phyloP scores from a whole-genome alignment of 257 asterid genomes.

The Catharanthus roseus region DNA sequence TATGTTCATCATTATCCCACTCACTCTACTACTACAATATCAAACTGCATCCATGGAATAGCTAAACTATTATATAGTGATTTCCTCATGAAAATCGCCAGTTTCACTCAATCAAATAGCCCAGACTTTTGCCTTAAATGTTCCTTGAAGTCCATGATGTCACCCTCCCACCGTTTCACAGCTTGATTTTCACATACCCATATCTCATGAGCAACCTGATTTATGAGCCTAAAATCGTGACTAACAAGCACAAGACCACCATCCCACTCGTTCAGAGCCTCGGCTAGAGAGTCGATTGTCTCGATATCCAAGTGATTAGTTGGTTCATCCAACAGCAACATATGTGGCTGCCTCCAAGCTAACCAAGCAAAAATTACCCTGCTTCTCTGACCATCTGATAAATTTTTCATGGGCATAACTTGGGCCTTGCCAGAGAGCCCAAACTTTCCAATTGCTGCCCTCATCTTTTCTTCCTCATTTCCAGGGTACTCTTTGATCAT shows the following conservation, averaged over 20 bases:
- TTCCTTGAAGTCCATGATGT: constrained; percentile 86
- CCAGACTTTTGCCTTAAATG: constrained; percentile 77
- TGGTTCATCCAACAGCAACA: constrained; percentile 89
- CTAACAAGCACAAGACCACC: constrained; percentile 98
- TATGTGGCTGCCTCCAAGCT: constrained; percentile 85
- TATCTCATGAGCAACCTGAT: constrained; percentile 95
- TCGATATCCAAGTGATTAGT: constrained; percentile 96
- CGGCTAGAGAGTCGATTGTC: constrained; percentile 93
- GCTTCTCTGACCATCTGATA: constrained; percentile 89
- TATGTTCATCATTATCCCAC: neutral
- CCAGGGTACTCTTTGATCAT: constrained; percentile 91
- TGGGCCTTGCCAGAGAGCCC: constrained; percentile 94
- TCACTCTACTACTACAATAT: neutral
- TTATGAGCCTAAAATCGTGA: constrained; percentile 93
- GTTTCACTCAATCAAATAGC: constrained; percentile 36
- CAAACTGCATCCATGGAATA: neutral
- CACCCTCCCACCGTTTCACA: constrained; percentile 86
- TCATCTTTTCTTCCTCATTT: constrained; percentile 86
- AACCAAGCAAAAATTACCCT: constrained; percentile 96
- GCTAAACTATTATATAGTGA: neutral
- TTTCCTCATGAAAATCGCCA: neutral
- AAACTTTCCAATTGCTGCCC: constrained; percentile 79
- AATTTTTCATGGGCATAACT: constrained; percentile 86
- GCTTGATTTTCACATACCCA: constrained; percentile 94
- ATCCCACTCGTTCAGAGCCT: constrained; percentile 95